These are phyloP conservation scores for Graphiopsis chlorocephala DNA, from an alignment of 2,329 filamentous ascomycete species.

Conservation along the genomic window DNA sequence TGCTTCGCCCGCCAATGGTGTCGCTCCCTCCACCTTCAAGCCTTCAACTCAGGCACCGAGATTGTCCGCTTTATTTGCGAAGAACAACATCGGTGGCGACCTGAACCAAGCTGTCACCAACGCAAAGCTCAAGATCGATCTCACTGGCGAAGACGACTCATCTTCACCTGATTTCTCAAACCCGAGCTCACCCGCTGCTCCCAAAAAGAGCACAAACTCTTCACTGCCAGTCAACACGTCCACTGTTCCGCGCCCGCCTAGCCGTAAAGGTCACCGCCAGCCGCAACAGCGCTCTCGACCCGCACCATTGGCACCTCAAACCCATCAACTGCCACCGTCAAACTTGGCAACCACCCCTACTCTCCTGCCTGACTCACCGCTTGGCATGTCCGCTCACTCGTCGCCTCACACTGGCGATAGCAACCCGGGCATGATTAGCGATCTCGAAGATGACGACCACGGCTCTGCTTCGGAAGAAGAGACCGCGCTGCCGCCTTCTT, in stretches of 20 bases:
- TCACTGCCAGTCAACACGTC: neutral
- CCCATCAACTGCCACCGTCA: neutral
- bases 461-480: slow-evolving; percentile 25
- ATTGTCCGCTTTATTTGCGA: slow-evolving; percentile 40
- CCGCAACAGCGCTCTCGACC: slow-evolving; percentile 28
- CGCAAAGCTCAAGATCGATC: slow-evolving; percentile 35
- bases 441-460: slow-evolving; percentile 50
- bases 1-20: slow-evolving; percentile 5
- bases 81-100: slow-evolving; percentile 42
- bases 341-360: slow-evolving; percentile 7
- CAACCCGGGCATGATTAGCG: slow-evolving; percentile 50
- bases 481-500: slow-evolving; percentile 15
- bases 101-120: slow-evolving; percentile 29
- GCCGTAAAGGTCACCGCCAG: slow-evolving; percentile 31
- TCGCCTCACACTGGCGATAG: slow-evolving; percentile 49
- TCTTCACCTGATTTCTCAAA: slow-evolving; percentile 18
- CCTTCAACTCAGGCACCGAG: slow-evolving; percentile 42
- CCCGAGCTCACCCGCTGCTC: slow-evolving; percentile 11
- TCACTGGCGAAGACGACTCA: slow-evolving; percentile 32
- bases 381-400: slow-evolving; percentile 26
- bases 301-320: slow-evolving; percentile 29
- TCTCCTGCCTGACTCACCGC: slow-evolving; percentile 1
- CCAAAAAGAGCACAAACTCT: neutral
- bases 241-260: slow-evolving; percentile 23
- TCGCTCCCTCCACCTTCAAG: slow-evolving; percentile 29